Evolutionary conservation across 2,329 filamentous ascomycete species (phyloP).

Genomic region (Calonectria fujianensis): DNA sequence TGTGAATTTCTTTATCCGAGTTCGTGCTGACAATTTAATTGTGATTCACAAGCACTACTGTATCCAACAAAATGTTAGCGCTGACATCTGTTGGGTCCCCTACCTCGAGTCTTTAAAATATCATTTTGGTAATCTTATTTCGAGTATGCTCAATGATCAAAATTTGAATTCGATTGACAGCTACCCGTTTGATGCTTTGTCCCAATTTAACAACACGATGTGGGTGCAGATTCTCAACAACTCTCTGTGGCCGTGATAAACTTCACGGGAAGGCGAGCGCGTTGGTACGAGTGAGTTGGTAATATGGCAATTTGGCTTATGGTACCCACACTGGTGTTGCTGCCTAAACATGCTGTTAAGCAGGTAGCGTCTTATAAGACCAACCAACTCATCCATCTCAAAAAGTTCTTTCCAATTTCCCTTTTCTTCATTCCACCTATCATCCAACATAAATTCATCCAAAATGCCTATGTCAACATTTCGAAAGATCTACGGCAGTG

Average conservation of each 20-base stretch:
- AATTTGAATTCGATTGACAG: not conserved
- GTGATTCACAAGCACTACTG: no score
- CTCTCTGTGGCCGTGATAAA: not conserved
- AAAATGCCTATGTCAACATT: conserved; percentile 1
- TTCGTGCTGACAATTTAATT: no score
- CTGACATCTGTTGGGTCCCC: not conserved
- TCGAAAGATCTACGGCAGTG: not conserved
- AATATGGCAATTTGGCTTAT: not conserved
- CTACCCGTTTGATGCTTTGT: no score
- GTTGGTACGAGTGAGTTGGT: not conserved
- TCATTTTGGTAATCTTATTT: not conserved
- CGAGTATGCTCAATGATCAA: not conserved
- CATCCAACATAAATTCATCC: not conserved
- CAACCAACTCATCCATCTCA: not conserved
- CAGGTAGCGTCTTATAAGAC: not conserved
- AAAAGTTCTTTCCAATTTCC: not conserved
- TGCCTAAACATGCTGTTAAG: not conserved
- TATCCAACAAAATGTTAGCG: not conserved
- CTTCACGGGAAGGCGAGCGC: not conserved
- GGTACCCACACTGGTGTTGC: not conserved
- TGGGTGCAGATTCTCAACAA: no score
- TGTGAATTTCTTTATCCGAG: no score
- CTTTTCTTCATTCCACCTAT: no score
- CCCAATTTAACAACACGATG: no score
- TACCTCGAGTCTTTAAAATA: not conserved